phyloP scores from a whole-genome alignment of 1,284 basidiomycete genomes.

The Cutaneotrichosporon spelunceum region DNA sequence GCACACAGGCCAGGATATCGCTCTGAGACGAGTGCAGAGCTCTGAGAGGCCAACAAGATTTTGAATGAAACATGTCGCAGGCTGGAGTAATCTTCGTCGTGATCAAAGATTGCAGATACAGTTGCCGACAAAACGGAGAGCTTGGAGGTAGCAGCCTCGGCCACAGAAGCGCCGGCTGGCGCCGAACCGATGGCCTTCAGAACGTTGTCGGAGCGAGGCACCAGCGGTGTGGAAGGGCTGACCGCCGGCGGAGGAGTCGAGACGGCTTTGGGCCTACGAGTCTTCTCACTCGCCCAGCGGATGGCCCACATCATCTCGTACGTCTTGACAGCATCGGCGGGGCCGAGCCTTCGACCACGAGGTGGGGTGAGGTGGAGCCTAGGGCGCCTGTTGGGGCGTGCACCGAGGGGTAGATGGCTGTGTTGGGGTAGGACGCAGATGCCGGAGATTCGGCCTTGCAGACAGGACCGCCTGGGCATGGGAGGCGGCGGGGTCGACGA shows the following conservation, averaged over 20 bases:
- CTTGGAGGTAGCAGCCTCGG: no score
- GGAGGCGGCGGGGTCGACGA: constrained; percentile 82
- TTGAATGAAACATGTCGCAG: no score
- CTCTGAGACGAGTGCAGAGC: no score
- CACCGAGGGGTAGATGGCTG: constrained; percentile 68
- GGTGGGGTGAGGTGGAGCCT: constrained; percentile 55
- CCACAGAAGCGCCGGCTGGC: no score
- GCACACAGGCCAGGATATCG: no score
- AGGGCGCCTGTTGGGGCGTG: no score
- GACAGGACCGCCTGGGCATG: constrained; percentile 77
- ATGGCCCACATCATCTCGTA: constrained; percentile 60
- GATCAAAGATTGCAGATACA: no score
- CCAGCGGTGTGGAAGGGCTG: background rate
- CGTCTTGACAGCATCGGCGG: constrained; percentile 74
- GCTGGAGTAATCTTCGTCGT: no score
- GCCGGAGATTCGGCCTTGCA: constrained; percentile 83
- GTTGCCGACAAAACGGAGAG: no score
- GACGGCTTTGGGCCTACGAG: background rate
- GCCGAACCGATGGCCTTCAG: no score
- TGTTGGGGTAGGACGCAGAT: constrained; percentile 80
- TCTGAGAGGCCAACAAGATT: no score
- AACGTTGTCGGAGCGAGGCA: background rate
- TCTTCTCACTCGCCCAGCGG: constrained; percentile 33
- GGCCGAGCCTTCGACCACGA: constrained; percentile 56
- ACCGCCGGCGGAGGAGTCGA: background rate